Evolutionary conservation across 257 asterid genomes (phyloP).

Genomic region (Ocimum tenuiflorum): DNA sequence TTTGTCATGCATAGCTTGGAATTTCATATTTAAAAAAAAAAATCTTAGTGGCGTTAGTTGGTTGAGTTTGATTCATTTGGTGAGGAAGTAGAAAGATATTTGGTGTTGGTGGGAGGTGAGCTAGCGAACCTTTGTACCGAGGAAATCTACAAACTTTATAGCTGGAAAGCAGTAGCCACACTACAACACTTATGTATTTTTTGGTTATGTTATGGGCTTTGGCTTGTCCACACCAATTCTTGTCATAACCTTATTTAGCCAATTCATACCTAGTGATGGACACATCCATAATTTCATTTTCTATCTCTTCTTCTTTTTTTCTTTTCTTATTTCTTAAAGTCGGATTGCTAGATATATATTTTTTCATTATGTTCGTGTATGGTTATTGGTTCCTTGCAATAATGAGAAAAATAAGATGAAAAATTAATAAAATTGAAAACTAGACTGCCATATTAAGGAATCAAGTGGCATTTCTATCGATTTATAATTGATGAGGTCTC

Average conservation of each 20-base stretch:
- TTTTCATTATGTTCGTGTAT: no score
- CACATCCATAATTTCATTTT: neutral
- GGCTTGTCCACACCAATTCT: constrained; percentile 14
- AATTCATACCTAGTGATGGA: constrained; percentile 10
- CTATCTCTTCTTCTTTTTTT: neutral
- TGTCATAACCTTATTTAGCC: constrained; percentile 21
- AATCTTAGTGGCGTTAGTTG: no score
- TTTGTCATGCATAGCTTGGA: no score
- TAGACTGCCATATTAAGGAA: no score
- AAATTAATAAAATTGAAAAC: no score
- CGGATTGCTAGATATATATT: no score
- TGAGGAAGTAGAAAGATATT: neutral
- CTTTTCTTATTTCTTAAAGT: no score
- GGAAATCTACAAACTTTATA: constrained; percentile 29
- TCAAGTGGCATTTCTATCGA: no score
- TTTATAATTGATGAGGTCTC: no score
- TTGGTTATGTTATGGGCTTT: constrained; percentile 19
- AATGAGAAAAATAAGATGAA: no score
- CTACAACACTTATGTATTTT: constrained; percentile 15
- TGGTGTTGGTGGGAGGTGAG: constrained; percentile 14
- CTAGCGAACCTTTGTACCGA: neutral
- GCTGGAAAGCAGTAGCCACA: constrained; percentile 32
- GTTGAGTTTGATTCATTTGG: neutral
- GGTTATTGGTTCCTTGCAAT: no score
- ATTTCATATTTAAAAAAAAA: no score